Evolutionary conservation across 2,329 filamentous ascomycete species (phyloP), one percentile per base, ranked within the genome.

Genomic region (Cordyceps tenuipes): DNA sequence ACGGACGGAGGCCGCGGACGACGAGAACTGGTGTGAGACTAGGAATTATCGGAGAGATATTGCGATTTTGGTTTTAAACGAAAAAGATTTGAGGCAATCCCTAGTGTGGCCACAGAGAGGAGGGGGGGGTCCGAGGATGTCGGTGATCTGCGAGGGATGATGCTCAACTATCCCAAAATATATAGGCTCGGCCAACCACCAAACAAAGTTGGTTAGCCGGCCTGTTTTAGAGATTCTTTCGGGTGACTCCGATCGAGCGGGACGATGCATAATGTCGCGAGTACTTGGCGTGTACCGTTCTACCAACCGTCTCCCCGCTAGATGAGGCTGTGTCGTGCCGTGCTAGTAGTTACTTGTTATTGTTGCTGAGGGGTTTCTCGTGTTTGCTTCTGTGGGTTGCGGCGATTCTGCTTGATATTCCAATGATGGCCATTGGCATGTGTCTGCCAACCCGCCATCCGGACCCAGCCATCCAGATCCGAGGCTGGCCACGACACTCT

Each of bases 221-320:
- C n/a, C n/a, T n/a, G 57, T 55, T 57, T 55, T 50, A 47, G 52
- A 8, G 59, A 46, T 51, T 61, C 59, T 5, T 61, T 57, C 59
- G 59, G 59, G 52, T 57, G 59, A 61, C 59, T 61, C 59, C 59
- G 59, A 61, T 61, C 59, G 59, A 31, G 59, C 52, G 53, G 59
- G 59, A 50, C 51, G 58, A 57, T 56, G 59, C 59, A 55, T 47
- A 44, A 23, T 29, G 12, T 17, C 34, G 26, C 21, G 34, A 57
- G 55, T 57, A 57, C 55, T 49, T 23, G 46, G 34, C 21, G 19
- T 41, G 55, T 57, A 57, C 55, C 34, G 7, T 12, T 13, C 13
- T 43, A 57, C 29, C 44, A 5, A 57, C n/a, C 17, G 39, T 46
- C 13, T 47, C 23, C 21, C n/a, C 15, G 9, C 15, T 13, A 29